Evolutionary conservation across 768 basidiomycete species (phyloP), one percentile per base, ranked within the genome.

Genomic region (Wakefieldia striispora): DNA sequence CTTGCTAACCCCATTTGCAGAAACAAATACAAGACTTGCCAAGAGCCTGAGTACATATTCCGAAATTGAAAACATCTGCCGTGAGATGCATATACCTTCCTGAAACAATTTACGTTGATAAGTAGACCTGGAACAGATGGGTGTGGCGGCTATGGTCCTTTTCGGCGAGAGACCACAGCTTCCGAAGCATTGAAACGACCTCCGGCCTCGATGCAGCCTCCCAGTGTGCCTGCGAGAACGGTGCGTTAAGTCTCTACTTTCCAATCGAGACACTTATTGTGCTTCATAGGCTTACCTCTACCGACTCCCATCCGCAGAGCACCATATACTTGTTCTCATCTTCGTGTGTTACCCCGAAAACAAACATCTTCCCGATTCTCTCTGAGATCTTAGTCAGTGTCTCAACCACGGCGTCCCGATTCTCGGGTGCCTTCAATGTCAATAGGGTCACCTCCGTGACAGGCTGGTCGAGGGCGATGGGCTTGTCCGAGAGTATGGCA

Each of bases 361-460:
- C 57, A 8, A 64, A 6, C 8, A 5, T 36, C 29, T 56, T 40
- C 23, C 31, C 29, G 20, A n/a, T 59, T 2, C 16, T 43, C 6
- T 63, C 52, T 0, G 56, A 56, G 21, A 59, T 6, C 45, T 43
- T 34, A 24, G 50, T 20, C 40, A 64, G 24, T 11, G 57, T 47
- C 0, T 53, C 47, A 10, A 51, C 50, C 1, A 61, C 51, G 14
- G 43, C 7, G 2, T 33, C 51, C 5, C 64, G 66, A 34, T 66
- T 49, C 45, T 55, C 64, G 1, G 58, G 49, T 7, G 46, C 35
- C n/a, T 68, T 66, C 41, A 66, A 39, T 2, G 56, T 51, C 29
- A 57, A 8, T 17, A 63, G 10, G 23, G 39, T 3, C 10, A 66
- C 49, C 17, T 57, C 49, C 1, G 14, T 33, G 33, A 33, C 14